Evolutionary conservation across 2,329 filamentous ascomycete genomes (phyloP).

Genomic region (Xylaria hypoxylon): DNA sequence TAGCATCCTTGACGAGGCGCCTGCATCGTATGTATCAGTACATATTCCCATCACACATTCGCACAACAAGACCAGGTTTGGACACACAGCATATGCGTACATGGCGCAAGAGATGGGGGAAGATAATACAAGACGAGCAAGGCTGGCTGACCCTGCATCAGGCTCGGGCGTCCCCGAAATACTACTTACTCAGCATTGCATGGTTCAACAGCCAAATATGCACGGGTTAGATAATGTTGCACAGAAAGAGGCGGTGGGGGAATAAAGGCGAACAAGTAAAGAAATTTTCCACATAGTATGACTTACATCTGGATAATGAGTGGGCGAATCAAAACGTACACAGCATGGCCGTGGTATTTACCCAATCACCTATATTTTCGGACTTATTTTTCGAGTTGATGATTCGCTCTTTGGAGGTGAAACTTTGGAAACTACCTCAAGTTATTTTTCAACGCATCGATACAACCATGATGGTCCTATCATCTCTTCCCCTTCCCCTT

Average conservation of each 20-base stretch:
- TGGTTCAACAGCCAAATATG: slow-evolving; percentile 15
- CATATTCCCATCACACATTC: background rate
- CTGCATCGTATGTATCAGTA: background rate
- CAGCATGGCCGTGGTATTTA: slow-evolving; percentile 3
- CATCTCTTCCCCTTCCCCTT: background rate
- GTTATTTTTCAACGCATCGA: background rate
- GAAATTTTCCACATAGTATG: slow-evolving; percentile 13
- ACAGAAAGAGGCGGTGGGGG: slow-evolving; percentile 34
- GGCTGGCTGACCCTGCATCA: slow-evolving; percentile 39
- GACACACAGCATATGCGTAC: slow-evolving; percentile 6
- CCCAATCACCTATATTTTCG: slow-evolving; percentile 10
- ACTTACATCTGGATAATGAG: slow-evolving; percentile 14
- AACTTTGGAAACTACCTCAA: background rate
- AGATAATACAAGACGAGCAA: slow-evolving; percentile 19
- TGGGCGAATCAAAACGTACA: slow-evolving; percentile 21
- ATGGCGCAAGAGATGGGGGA: background rate
- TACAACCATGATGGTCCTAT: background rate
- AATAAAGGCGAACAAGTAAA: slow-evolving; percentile 10
- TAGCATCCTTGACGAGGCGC: slow-evolving; percentile 6
- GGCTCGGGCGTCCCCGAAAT: slow-evolving; percentile 40
- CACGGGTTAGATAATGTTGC: slow-evolving; percentile 18
- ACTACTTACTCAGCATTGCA: slow-evolving; percentile 32
- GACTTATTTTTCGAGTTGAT: background rate
- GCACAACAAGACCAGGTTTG: background rate
- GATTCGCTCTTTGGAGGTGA: slow-evolving; percentile 2